These are phyloP conservation scores for Akanthomyces muscarius DNA, from an alignment of 2,329 filamentous ascomycete genomes.

Conservation along the genomic window DNA sequence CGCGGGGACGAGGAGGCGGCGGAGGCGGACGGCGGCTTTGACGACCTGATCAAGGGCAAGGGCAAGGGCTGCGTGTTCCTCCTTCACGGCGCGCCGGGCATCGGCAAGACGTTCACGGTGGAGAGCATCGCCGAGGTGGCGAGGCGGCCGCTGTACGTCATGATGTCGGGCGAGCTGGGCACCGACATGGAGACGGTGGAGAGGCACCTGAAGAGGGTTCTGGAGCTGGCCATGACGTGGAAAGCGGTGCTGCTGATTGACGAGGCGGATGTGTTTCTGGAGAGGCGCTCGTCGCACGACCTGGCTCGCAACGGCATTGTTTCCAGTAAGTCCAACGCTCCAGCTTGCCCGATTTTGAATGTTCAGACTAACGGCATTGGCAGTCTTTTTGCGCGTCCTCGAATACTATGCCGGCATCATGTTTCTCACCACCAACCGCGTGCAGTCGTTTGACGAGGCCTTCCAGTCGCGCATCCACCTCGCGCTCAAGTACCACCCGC, in stretches of 20 bases:
- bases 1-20: background rate
- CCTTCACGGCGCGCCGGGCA: constrained; percentile 30
- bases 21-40: background rate
- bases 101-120: constrained; percentile 32
- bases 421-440: constrained; percentile 34
- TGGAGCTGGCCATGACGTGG: constrained; percentile 26
- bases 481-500: constrained; percentile 29
- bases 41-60: constrained; percentile 23
- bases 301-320: constrained; percentile 26
- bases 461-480: constrained; percentile 35
- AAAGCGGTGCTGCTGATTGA: constrained; percentile 25
- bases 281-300: constrained; percentile 22
- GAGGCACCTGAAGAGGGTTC: constrained; percentile 21
- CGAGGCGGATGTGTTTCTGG: constrained; percentile 29
- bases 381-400: constrained; percentile 33
- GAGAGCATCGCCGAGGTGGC: constrained; percentile 23
- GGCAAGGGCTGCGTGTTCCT: constrained; percentile 28
- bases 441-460: constrained; percentile 32
- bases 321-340: constrained; percentile 19
- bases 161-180: constrained; percentile 28
- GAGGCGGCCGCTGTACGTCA: constrained; percentile 24
- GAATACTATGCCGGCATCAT: constrained; percentile 35
- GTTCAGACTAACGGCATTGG: background rate
- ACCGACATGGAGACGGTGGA: constrained; percentile 24
- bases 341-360: background rate